These are phyloP conservation scores for Bauhinia variegata DNA, from an alignment of 306 rosid species.

Conservation along the genomic window DNA sequence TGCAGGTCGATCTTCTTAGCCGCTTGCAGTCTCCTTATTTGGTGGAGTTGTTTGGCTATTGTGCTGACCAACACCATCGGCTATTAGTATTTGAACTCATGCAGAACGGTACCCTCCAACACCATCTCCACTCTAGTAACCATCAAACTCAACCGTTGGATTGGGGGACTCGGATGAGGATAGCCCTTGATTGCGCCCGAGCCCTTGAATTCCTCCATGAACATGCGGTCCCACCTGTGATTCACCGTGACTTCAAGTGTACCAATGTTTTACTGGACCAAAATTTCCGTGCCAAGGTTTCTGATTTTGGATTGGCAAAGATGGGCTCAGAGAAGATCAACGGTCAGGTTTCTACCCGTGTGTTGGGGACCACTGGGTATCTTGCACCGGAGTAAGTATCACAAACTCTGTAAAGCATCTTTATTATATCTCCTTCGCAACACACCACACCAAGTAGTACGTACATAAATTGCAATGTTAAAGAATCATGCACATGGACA, in stretches of 20 bases:
- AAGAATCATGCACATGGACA: slow-evolving; percentile 52
- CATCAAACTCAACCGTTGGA: slow-evolving; percentile 59
- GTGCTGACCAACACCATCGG: slow-evolving; percentile 94
- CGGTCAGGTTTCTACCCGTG: slow-evolving; percentile 83
- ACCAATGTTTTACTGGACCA: slow-evolving; percentile 69
- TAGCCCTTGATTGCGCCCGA: slow-evolving; percentile 95
- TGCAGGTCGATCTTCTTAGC: slow-evolving; percentile 92
- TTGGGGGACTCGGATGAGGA: slow-evolving; percentile 88
- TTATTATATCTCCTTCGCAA: slow-evolving; percentile 33
- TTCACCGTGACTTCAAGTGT: slow-evolving; percentile 91
- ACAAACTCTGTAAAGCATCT: slow-evolving; percentile 31
- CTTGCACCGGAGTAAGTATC: slow-evolving; percentile 96
- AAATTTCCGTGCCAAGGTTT: slow-evolving; percentile 85
- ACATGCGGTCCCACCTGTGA: slow-evolving; percentile 71
- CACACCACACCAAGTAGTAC: neutral
- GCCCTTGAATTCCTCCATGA: slow-evolving; percentile 92
- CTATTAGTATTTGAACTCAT: slow-evolving; percentile 75
- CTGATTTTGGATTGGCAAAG: slow-evolving; percentile 86
- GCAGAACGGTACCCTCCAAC: slow-evolving; percentile 77
- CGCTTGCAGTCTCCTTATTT: slow-evolving; percentile 70
- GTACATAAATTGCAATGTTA: slow-evolving; percentile 33
- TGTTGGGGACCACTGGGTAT: slow-evolving; percentile 94
- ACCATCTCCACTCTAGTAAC: slow-evolving; percentile 61
- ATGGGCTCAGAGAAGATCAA: slow-evolving; percentile 84
- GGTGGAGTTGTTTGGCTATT: slow-evolving; percentile 91